A percentile compares a stretch with the other conserved stretches of the same genome.
These are phyloP conservation scores for Exutisphaerella laricina DNA, from an alignment of 2,329 filamentous ascomycete species.

Conservation along the genomic window DNA sequence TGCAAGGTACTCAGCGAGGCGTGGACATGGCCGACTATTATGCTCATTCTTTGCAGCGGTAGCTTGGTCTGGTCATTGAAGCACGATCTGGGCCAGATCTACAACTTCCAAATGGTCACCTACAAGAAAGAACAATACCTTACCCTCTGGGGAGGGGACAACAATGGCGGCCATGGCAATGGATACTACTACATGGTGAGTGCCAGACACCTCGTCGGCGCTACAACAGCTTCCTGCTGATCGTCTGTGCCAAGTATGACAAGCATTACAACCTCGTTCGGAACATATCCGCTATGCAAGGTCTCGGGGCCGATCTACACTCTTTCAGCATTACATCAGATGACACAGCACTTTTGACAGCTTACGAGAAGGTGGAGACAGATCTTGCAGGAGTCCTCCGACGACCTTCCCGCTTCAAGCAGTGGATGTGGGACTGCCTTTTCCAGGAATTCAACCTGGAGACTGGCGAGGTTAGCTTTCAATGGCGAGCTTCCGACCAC, in stretches of 20 bases:
- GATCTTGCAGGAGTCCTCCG: slow-evolving; percentile 8
- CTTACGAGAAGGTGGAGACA: slow-evolving; percentile 29
- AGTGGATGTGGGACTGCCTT: slow-evolving; percentile 29
- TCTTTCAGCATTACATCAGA: slow-evolving; percentile 38
- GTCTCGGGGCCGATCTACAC: slow-evolving; percentile 38
- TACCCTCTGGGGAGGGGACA: slow-evolving; percentile 46
- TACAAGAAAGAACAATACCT: slow-evolving; percentile 43
- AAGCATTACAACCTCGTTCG: slow-evolving; percentile 32
- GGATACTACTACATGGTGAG: slow-evolving; percentile 46
- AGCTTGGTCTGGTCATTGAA: slow-evolving; percentile 21
- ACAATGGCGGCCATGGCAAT: slow-evolving; percentile 43
- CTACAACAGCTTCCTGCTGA: too few species aligned
- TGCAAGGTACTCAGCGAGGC: slow-evolving; percentile 3
- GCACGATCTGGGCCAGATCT: slow-evolving; percentile 32
- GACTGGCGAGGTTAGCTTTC: slow-evolving; percentile 50
- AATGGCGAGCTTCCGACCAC: slow-evolving; percentile 53
- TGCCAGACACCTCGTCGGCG: too few species aligned
- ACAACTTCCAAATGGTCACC: slow-evolving; percentile 43
- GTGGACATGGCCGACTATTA: neutral
- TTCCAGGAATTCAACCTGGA: slow-evolving; percentile 42
- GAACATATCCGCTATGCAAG: slow-evolving; percentile 35
- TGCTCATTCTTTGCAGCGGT: slow-evolving; percentile 11
- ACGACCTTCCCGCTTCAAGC: slow-evolving; percentile 12
- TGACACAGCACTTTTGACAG: slow-evolving; percentile 39
- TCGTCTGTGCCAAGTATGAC: slow-evolving; percentile 20